Conservation (phyloP, 2,329 filamentous ascomycete genomes). For the Hypomyces perniciosus region DNA sequence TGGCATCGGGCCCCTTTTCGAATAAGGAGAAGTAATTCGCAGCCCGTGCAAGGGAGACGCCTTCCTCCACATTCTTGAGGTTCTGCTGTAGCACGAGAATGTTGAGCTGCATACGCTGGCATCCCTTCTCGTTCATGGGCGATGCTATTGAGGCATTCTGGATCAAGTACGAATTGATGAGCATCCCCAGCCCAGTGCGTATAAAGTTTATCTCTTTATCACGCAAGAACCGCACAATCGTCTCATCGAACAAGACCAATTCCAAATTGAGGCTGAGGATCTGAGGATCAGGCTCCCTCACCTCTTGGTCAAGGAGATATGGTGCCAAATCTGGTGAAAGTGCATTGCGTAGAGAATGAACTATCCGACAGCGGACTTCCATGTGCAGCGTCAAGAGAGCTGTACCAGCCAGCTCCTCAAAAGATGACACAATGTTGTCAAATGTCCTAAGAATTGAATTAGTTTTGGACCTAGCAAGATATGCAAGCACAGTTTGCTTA, state of each 20-base stretch:
- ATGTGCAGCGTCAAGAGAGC: conserved; percentile 82
- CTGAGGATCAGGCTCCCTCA: conserved; percentile 69
- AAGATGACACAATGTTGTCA: conserved; percentile 78
- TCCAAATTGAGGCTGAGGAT: conserved; percentile 80
- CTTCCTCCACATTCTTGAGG: conserved; percentile 81
- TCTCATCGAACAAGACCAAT: conserved; percentile 83
- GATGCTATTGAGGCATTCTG: conserved; percentile 63
- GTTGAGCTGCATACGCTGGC: conserved; percentile 85
- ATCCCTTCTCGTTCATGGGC: conserved; percentile 79
- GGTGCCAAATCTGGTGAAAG: conserved; percentile 56
- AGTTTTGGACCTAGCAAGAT: not conserved
- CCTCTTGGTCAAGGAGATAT: conserved; percentile 63
- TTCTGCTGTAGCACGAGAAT: conserved; percentile 95
- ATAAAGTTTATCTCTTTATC: conserved; percentile 68
- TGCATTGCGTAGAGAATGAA: conserved; percentile 66
- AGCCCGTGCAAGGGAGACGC: conserved; percentile 57
- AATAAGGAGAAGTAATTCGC: conserved; percentile 66
- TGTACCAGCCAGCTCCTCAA: conserved; percentile 71
- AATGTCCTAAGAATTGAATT: conserved; percentile 54
- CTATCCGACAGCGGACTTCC: conserved; percentile 78
- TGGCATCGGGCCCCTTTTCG: conserved; percentile 56
- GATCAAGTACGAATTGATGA: conserved; percentile 76
- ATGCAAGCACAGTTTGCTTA: conserved; percentile 38
- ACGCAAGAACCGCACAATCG: conserved; percentile 66
- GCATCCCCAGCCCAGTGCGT: conserved; percentile 64